phyloP scores from a whole-genome alignment of 345 rosid species.

The Diplotaxis tenuifolia region DNA sequence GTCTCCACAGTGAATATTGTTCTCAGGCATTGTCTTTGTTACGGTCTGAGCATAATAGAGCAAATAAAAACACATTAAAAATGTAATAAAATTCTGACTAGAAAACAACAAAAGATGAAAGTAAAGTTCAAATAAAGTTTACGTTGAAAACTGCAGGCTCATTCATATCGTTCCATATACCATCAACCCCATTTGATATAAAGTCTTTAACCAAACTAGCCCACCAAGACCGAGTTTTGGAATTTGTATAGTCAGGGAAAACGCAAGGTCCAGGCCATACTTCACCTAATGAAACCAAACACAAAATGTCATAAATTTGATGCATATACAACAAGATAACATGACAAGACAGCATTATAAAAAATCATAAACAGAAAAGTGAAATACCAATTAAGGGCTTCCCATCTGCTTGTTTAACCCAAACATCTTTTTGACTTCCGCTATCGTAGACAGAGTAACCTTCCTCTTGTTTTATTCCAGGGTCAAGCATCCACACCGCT shows the following conservation, averaged over 20 bases:
- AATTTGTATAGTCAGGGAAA: constrained; percentile 81
- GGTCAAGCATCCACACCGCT: constrained; percentile 97
- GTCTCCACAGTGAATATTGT: constrained; percentile 77
- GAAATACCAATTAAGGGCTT: constrained; percentile 59
- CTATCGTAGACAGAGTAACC: constrained; percentile 67
- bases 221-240: constrained; percentile 87
- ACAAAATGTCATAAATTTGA: neutral
- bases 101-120: neutral
- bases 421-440: constrained; percentile 58
- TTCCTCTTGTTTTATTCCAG: constrained; percentile 80
- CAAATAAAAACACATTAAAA: too few species aligned
- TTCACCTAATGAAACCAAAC: constrained; percentile 54
- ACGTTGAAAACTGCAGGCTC: constrained; percentile 96
- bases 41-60: constrained; percentile 48
- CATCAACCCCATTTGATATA: constrained; percentile 80
- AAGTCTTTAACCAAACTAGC: constrained; percentile 74
- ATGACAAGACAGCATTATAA: constrained; percentile 1
- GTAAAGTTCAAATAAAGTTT: neutral
- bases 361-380: neutral
- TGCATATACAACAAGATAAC: neutral
- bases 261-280: constrained; percentile 98
- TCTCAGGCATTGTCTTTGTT: constrained; percentile 91
- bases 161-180: constrained; percentile 99
- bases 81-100: constrained; percentile 21
- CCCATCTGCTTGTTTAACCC: constrained; percentile 72